These are phyloP conservation scores for Croton laevigatus DNA, from an alignment of 441 rosid species.

Conservation along the genomic window DNA sequence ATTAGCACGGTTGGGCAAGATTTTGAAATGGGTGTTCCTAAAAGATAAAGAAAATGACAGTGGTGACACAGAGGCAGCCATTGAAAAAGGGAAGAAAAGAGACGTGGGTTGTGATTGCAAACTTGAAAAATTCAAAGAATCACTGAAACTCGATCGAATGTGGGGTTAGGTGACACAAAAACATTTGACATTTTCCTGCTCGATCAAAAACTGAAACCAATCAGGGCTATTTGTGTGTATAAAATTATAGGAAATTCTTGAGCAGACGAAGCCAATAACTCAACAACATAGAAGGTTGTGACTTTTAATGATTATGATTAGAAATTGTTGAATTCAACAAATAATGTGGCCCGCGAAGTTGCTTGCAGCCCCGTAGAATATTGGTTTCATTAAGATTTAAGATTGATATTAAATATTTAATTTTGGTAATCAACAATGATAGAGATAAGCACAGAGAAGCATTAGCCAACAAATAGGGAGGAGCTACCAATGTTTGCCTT, in stretches of 20 bases:
- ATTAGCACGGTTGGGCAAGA: constrained; percentile 19
- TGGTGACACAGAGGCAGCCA: constrained; percentile 47
- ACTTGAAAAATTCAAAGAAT: not conserved
- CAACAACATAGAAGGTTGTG: too few species aligned
- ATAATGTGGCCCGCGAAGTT: not conserved
- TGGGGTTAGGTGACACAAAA: not conserved
- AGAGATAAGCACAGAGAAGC: not conserved
- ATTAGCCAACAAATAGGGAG: constrained; percentile 15
- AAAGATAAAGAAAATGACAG: constrained; percentile 31
- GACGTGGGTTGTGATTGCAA: not conserved
- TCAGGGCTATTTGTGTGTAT: too few species aligned
- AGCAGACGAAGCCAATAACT: too few species aligned
- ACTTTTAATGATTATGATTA: too few species aligned
- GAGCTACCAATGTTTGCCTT: constrained; percentile 14
- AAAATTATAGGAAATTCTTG: too few species aligned
- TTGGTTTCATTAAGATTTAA: not conserved
- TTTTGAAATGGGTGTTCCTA: constrained; percentile 33
- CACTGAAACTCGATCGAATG: not conserved
- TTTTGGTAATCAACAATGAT: not conserved
- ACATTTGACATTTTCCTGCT: not conserved
- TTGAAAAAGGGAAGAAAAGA: constrained; percentile 16
- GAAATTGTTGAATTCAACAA: not conserved
- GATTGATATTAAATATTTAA: too few species aligned
- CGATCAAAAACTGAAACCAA: too few species aligned
- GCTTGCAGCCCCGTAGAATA: too few species aligned